Percentiles rank a stretch among this genome's conserved stretches.
These are phyloP conservation scores for Stagonosporopsis vannaccii DNA, from an alignment of 2,329 filamentous ascomycete genomes.

Conservation along the genomic window DNA sequence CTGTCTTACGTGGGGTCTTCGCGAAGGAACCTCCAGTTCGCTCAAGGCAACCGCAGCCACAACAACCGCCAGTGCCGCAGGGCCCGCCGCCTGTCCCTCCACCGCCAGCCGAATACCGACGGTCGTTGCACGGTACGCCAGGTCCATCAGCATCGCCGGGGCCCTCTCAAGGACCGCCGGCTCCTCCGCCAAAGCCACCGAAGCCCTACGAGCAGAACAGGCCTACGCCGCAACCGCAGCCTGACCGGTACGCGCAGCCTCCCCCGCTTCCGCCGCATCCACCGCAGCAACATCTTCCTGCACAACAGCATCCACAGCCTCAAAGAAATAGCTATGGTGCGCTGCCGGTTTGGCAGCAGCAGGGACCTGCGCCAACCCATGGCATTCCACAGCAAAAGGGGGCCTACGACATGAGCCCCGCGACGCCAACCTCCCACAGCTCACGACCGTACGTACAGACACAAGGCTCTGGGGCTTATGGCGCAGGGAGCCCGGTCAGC, in stretches of 20 bases:
- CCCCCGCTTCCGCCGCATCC: slow-evolving; percentile 45
- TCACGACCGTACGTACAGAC: slow-evolving; percentile 38
- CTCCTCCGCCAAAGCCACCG: slow-evolving; percentile 59
- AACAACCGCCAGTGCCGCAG: slow-evolving; percentile 45
- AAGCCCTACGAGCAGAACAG: slow-evolving; percentile 43
- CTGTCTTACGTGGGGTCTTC: slow-evolving; percentile 84
- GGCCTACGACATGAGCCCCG: slow-evolving; percentile 35
- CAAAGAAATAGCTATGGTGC: slow-evolving; percentile 30
- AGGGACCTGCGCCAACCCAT: slow-evolving; percentile 21
- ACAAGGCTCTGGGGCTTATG: slow-evolving; percentile 33
- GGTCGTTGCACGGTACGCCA: slow-evolving; percentile 41
- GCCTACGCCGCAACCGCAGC: slow-evolving; percentile 33
- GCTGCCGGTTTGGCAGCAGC: slow-evolving; percentile 24
- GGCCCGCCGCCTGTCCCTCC: slow-evolving; percentile 65
- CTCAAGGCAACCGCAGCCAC: slow-evolving; percentile 61
- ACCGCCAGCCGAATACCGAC: slow-evolving; percentile 66
- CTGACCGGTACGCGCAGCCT: slow-evolving; percentile 41
- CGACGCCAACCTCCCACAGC: slow-evolving; percentile 39
- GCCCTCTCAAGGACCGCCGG: slow-evolving; percentile 34
- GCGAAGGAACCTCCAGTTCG: slow-evolving; percentile 93
- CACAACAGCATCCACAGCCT: slow-evolving; percentile 27
- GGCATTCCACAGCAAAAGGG: slow-evolving; percentile 28
- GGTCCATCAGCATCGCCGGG: slow-evolving; percentile 47
- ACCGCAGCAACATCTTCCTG: slow-evolving; percentile 34
- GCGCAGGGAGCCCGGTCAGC: slow-evolving; percentile 47